Evolutionary conservation across 805 yeast genomes (phyloP), one percentile per base, ranked within the genome.

Genomic region (Yarrowia sp.): DNA sequence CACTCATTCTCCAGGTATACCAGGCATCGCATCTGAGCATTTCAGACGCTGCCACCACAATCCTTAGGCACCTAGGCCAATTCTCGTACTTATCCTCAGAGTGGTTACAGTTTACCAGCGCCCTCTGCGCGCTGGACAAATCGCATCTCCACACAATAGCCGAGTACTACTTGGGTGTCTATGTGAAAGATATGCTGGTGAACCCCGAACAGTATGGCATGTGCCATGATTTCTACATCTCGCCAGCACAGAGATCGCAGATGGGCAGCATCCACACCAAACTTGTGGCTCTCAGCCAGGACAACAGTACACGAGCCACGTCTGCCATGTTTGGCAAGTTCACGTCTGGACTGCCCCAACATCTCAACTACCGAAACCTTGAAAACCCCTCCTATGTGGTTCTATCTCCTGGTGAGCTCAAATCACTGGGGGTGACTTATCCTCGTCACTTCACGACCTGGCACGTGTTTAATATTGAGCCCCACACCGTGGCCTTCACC

Each of bases 381-480:
- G 22, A 41, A 12, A 30, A 32, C 38, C 63, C 63, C 17, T 17
- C 61, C 16, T 58, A 41, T 21, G 63, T 58, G 36, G 63, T 58
- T 21, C 16, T 58, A 51, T 43, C 49, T 43, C 51, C 63, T 9
- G 49, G 41, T 2, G 51, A 58, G 28, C 51, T 58, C 40, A 58
- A 58, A 19, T 40, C 63, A 3, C 41, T 58, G 30, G 49, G 30
- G 8, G 24, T 58, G 6, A 7, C 49, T 4, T 54, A 26, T 26
- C 63, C 63, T 4, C 26, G 33, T 16, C 30, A 43, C 63, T 43
- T 43, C 30, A 43, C 49, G 17, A 32, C 49, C 17, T 58, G 63
- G 63, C 51, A 58, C 63, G 49, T 58, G n/a, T 58, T 58, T 51
- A 58, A 58, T 51, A 41, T 58, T 30, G 63, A 58, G 22, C 51